Base-by-base conservation (phyloP, 805 yeast species). In the Clavispora vitiphila region DNA sequence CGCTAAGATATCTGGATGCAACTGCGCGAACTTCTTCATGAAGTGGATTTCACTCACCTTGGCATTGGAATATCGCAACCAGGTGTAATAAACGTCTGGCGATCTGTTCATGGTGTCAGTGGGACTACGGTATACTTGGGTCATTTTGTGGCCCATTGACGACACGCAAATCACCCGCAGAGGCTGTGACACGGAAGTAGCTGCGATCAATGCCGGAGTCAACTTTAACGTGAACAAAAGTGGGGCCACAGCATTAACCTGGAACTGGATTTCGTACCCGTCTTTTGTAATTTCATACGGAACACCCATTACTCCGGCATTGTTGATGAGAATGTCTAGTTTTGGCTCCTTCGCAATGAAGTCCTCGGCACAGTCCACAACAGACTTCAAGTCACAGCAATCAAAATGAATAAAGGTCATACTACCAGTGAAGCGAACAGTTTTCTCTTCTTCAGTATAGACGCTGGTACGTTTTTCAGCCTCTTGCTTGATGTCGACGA, bases 281-380 rank as follows among this genome's bases (percentile, higher is more conserved):
- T 69, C 72, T 37, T 57, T 57, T 8, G 72, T 65, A 26, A 50
- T 38, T 40, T 60, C 61, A 41, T 48, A 60, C 0, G 72, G 71
- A n/a, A 60, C 55, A 4, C 56, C 72, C 73, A 68, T 65, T 11
- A 68, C 38, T 1, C 74, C 73, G 4, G 73, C 74, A 50, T 69
- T 69, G 44, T 63, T 63, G 38, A 69, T 57, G 37, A 69, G 58
- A 21, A 67, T 38, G 37, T 69, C 62, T 23, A 69, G 48, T 20
- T 50, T 48, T 1, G 48, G 37, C 44, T 67, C 74, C 9, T 47
- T 44, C 12, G 38, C 26, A 10, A 35, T 24, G 36, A 67, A 61
- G 8, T 44, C 50, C 3, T 50, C 46, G 6, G 62, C 68, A 20
- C 53, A 49, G 9, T 31, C 22, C n/a, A 35, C 44, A 18, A 49